These are phyloP conservation scores for Coemansia sp. DNA, from an alignment of 192 early-diverging fungal genomes.

Conservation along the genomic window DNA sequence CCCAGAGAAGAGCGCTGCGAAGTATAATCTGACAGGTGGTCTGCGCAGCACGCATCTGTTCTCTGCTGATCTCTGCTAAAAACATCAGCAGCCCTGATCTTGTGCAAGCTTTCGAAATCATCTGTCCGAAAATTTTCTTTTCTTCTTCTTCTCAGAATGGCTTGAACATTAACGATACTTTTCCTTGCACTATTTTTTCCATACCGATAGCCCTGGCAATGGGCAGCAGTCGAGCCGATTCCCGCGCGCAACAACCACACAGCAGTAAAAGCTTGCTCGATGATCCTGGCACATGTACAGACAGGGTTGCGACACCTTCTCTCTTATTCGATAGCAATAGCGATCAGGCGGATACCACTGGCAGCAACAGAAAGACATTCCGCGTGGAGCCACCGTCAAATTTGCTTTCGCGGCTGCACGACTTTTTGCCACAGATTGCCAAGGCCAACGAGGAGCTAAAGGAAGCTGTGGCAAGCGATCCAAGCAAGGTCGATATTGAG, in stretches of 20 bases:
- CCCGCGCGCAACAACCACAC: neutral
- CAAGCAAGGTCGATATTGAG: conserved; percentile 39
- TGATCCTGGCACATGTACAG: conserved; percentile 6
- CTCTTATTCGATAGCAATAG: neutral
- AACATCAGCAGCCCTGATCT: neutral
- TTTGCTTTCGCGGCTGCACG: conserved; percentile 40
- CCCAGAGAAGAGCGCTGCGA: neutral
- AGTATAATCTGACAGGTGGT: neutral
- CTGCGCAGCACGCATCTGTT: conserved; percentile 2
- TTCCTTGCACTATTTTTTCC: neutral
- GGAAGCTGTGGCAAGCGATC: conserved; percentile 28
- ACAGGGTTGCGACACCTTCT: neutral
- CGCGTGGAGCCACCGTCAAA: conserved; percentile 42
- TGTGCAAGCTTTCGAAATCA: neutral
- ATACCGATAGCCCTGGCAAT: neutral
- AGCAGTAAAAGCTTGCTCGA: neutral
- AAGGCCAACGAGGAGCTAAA: conserved; percentile 45
- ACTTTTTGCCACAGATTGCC: conserved; percentile 51
- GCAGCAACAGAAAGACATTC: conserved; percentile 29
- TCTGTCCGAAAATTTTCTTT: neutral
- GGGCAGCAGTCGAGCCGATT: neutral
- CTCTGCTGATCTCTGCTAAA: neutral
- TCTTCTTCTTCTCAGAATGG: neutral
- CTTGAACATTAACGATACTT: neutral
- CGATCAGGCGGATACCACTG: neutral